phyloP scores from a whole-genome alignment of 768 basidiomycete genomes.

The Antrodiella citrinella region DNA sequence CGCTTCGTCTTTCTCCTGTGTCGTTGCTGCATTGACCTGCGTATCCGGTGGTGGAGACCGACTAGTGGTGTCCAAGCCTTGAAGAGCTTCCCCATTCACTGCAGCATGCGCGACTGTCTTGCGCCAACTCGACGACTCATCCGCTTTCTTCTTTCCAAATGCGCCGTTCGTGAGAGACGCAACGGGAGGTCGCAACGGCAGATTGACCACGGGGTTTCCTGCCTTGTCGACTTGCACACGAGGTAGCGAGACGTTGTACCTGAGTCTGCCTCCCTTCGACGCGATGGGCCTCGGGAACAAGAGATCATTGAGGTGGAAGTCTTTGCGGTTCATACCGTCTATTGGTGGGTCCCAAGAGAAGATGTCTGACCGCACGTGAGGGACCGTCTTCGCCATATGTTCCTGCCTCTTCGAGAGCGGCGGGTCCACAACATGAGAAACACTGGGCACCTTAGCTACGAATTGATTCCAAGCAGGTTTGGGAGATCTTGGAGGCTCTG shows the following conservation, averaged over 20 bases:
- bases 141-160: constrained; percentile 26
- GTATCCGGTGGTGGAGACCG: constrained; percentile 60
- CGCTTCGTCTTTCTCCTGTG: neutral
- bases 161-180: constrained; percentile 9
- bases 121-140: constrained; percentile 33
- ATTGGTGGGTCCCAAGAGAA: constrained; percentile 68
- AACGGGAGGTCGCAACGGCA: constrained; percentile 28
- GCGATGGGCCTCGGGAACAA: constrained; percentile 38
- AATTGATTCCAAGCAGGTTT: constrained; percentile 21
- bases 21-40: constrained; percentile 17
- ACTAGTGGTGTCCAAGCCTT: constrained; percentile 45
- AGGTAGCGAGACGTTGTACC: constrained; percentile 32
- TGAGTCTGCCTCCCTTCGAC: constrained; percentile 18
- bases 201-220: constrained; percentile 29
- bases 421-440: constrained; percentile 33
- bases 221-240: constrained; percentile 5
- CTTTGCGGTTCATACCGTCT: constrained; percentile 51
- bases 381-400: constrained; percentile 31
- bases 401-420: constrained; percentile 42
- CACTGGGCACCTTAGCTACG: constrained; percentile 29
- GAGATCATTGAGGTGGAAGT: constrained; percentile 56
- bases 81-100: constrained; percentile 11
- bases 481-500: constrained; percentile 18
- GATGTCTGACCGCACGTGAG: constrained; percentile 50
- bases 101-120: constrained; percentile 15